Evolutionary conservation across 1,139 yeast genomes (phyloP), one percentile per base, ranked within the genome.

Genomic region (Pichia sp.): DNA sequence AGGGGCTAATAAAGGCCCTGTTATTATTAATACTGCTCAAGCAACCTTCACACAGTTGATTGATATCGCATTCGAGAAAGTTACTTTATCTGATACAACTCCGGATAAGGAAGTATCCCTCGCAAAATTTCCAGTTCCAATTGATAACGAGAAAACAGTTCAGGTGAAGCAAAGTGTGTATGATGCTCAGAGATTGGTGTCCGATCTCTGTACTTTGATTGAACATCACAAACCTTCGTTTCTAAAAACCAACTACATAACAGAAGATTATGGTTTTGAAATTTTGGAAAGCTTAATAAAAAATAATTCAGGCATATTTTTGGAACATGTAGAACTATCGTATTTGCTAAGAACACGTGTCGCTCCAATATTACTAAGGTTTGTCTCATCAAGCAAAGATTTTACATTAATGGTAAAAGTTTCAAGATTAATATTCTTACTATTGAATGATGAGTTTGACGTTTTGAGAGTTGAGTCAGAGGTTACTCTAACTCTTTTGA

Each of bases 21-120:
- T 87, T 57, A 96, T 93, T 3, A 76, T 82, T n/a, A 91, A 90
- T 60, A 87, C 98, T 0, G 97, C 97, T 0, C 82, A 89, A 46
- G 99, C 98, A 2, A 89, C 98, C 1, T 76, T 90, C 46, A 95
- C 90, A 59, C 98, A 93, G 65, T 70, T 93, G 45, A 78, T 90
- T 48, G 80, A 85, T 41, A 80, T 85, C 39, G 77, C 89, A 0
- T 91, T 84, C 66, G 97, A 90, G 54, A 78, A 83, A 52, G 77
- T 81, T 3, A 36, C 51, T 1, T 13, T n/a, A 4, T 25, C 44
- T 3, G 46, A 30, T 46, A 47, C 12, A 30, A 44, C 9, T 2
- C 51, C 57, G 1, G 64, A 60, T 5, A 30, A 53, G 0, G 60
- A 63, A 1, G 61, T 62, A 21, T 39, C 13, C 19, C 13, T 22